Evolutionary conservation across 192 early-diverging fungal species (phyloP).

Genomic region (Coemansia sp.): DNA sequence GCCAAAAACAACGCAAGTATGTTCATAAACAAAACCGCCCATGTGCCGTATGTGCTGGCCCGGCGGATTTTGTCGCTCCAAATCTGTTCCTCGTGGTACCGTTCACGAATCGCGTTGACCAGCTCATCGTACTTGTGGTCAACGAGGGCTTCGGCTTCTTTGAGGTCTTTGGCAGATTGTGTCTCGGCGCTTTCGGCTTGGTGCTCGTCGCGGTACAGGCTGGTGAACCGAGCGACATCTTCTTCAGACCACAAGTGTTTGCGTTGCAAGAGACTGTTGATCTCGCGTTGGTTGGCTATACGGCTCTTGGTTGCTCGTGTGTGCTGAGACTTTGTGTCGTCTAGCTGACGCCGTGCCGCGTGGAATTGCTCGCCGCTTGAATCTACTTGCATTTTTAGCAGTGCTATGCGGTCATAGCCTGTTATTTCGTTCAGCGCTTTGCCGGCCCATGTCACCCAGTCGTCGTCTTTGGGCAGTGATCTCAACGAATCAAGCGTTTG

Average conservation of each 20-base stretch:
- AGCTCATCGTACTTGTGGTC: constrained; percentile 63
- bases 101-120: constrained; percentile 65
- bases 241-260: constrained; percentile 72
- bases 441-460: constrained; percentile 40
- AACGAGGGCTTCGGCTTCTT: constrained; percentile 58
- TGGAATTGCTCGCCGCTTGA: constrained; percentile 48
- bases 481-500: constrained; percentile 5
- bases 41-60: constrained; percentile 71
- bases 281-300: constrained; percentile 66
- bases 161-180: constrained; percentile 49
- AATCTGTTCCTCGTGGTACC: constrained; percentile 81
- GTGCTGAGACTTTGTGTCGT: constrained; percentile 55
- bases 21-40: constrained; percentile 69
- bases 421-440: constrained; percentile 67
- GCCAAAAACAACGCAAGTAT: constrained; percentile 64
- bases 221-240: constrained; percentile 74
- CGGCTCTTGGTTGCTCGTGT: constrained; percentile 57
- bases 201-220: constrained; percentile 70
- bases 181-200: constrained; percentile 57
- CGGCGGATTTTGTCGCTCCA: constrained; percentile 86
- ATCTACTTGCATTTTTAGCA: constrained; percentile 64
- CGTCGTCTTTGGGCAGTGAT: constrained; percentile 35
- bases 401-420: constrained; percentile 65
- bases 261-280: constrained; percentile 73
- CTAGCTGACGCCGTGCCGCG: constrained; percentile 46